Evolutionary conservation across 2,329 filamentous ascomycete species (phyloP), one percentile per base, ranked within the genome.

Genomic region (Cryphonectria japonica): DNA sequence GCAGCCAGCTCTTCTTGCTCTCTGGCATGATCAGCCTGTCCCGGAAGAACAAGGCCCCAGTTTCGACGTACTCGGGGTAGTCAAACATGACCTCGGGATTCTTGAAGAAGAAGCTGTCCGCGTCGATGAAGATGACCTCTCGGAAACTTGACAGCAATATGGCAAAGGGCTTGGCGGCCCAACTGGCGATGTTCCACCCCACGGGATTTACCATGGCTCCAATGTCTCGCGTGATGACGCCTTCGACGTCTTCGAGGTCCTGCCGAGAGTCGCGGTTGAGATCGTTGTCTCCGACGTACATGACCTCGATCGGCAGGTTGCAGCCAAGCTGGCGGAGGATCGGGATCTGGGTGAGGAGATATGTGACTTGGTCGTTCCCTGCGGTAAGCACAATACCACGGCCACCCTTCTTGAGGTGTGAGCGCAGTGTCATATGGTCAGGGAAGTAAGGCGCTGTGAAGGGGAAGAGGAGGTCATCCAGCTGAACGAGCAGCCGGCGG

Each of bases 71-170:
- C 2, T 77, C 78, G n/a, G 78, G 78, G 64, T 84, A 81, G 0
- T 80, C 79, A 73, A 85, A 84, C n/a, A 85, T 73, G 4, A 76
- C 70, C 66, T 78, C 80, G 0, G 83, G 83, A 69, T 83, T 80
- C 22, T 78, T 76, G 72, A 85, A 80, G 75, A 85, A 85, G 26
- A 83, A 75, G 8, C 80, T 79, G 71, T 85, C 83, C 0, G 83
- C 83, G 70, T 85, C 83, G 71, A 85, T 82, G 72, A 85, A 83
- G 57, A 85, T 82, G 68, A 80, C 80, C 74, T 85, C 83, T 6
- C 82, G 81, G 76, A 85, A 85, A 41, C 81, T 83, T 1, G 82
- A 84, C 71, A 84, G 75, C 6, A 85, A 76, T 37, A 84, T 83
- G 0, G 83, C 83, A 62, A 83, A 85, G 0, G 83, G 82, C 72